Percentiles rank a stretch among this genome's conserved stretches.
These are phyloP conservation scores for Solanum hybrid DNA, from an alignment of 305 asterid species.

Conservation along the genomic window DNA sequence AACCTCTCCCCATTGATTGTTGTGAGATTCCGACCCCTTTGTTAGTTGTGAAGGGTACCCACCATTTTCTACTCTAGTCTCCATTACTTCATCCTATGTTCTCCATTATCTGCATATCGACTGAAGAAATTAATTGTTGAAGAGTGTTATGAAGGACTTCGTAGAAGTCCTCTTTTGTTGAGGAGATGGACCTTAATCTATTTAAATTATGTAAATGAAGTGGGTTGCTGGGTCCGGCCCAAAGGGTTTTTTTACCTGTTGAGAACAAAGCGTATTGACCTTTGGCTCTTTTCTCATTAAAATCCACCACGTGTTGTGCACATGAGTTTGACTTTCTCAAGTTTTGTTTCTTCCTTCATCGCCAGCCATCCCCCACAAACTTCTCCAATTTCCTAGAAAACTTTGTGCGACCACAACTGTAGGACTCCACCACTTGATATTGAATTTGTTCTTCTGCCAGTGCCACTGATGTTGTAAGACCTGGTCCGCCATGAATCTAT, in stretches of 20 bases:
- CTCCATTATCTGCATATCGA: not conserved
- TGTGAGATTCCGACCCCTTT: not conserved
- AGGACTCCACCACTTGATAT: not conserved
- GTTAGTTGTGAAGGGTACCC: not conserved
- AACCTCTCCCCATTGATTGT: not conserved
- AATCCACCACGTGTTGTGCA: not conserved
- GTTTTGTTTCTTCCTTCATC: not conserved
- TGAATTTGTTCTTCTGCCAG: not conserved
- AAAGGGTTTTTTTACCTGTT: not conserved
- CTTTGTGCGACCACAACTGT: not conserved
- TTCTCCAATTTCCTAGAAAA: not conserved
- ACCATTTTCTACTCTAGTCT: not conserved
- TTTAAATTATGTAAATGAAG: not conserved
- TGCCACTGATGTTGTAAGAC: not conserved
- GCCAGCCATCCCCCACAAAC: not conserved
- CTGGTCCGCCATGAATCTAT: not conserved
- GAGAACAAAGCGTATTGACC: not conserved
- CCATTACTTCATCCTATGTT: not conserved
- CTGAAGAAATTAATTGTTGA: not conserved
- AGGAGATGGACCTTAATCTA: not conserved
- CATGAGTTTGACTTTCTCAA: not conserved
- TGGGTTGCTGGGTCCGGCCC: not conserved
- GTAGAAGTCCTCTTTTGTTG: not conserved
- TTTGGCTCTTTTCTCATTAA: not conserved
- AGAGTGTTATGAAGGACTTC: not conserved